These are phyloP conservation scores for Colletotrichum orbiculare DNA, from an alignment of 2,329 filamentous ascomycete genomes.

Conservation along the genomic window DNA sequence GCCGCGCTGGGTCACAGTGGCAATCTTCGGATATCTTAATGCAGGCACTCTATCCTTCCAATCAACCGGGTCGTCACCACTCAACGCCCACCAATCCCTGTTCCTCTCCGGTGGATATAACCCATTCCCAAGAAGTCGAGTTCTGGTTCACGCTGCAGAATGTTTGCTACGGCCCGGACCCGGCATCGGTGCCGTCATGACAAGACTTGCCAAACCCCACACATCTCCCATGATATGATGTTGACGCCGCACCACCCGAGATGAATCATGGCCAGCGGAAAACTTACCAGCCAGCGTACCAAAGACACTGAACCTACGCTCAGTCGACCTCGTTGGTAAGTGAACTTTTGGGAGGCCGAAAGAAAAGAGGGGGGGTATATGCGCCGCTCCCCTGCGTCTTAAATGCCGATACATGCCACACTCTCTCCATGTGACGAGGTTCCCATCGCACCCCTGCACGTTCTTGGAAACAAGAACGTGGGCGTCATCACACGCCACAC, in stretches of 20 bases:
- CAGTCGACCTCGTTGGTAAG: constrained; percentile 23
- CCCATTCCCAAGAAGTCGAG: too few species aligned
- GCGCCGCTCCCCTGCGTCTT: constrained; percentile 34
- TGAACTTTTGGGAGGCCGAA: background rate
- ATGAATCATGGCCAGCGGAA: background rate
- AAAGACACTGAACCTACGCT: background rate
- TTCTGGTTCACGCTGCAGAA: too few species aligned
- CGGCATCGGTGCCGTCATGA: background rate
- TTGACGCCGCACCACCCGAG: background rate
- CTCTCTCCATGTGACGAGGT: constrained; percentile 12
- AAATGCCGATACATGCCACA: constrained; percentile 27
- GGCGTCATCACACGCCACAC: constrained; percentile 21
- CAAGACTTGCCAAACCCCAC: background rate
- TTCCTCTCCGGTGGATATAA: too few species aligned
- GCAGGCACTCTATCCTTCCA: constrained; percentile 22
- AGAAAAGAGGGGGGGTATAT: constrained; percentile 22
- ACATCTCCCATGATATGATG: constrained; percentile 15
- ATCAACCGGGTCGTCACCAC: background rate
- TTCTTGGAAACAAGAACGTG: background rate
- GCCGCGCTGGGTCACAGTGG: constrained; percentile 9
- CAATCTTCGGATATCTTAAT: constrained; percentile 9
- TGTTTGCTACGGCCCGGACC: too few species aligned
- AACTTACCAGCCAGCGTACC: constrained; percentile 3
- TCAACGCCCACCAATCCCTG: too few species aligned
- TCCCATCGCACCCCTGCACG: constrained; percentile 7